phyloP scores from a whole-genome alignment of 2,329 filamentous ascomycete genomes.

The Trichophaea hybrida region DNA sequence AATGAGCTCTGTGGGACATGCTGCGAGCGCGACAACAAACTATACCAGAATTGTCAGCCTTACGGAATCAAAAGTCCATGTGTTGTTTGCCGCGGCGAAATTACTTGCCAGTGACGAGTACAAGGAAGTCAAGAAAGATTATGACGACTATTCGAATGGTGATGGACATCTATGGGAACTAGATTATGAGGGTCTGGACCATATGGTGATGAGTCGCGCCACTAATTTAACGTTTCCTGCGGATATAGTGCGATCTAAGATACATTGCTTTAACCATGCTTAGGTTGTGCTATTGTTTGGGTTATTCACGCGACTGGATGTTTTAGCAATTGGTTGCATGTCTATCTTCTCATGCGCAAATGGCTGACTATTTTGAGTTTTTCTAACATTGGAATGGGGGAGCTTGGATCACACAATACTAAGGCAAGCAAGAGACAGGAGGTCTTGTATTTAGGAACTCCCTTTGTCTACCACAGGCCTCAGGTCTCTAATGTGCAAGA shows the following conservation, averaged over 20 bases:
- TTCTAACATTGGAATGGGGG: too few relatives aligned
- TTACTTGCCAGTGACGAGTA: not conserved
- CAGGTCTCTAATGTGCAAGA: too few relatives aligned
- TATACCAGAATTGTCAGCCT: not conserved
- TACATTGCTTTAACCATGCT: not conserved
- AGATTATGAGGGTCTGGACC: too few relatives aligned
- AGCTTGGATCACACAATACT: too few relatives aligned
- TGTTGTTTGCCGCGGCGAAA: not conserved
- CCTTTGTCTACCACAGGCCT: too few relatives aligned
- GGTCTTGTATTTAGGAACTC: too few relatives aligned
- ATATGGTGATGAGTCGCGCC: not conserved
- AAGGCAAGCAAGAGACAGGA: too few relatives aligned
- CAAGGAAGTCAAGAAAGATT: not conserved
- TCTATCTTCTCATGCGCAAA: too few relatives aligned
- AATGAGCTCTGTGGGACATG: constrained; percentile 3
- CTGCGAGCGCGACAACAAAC: not conserved
- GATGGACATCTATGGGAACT: not conserved
- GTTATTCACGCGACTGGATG: too few relatives aligned
- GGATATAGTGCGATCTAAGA: not conserved
- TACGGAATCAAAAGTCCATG: not conserved
- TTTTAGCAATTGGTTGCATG: too few relatives aligned
- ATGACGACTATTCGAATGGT: not conserved
- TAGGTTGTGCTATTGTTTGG: not conserved
- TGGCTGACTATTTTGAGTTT: too few relatives aligned
- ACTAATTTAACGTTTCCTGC: not conserved